Conservation (phyloP, 768 basidiomycete genomes). For the Kwoniella europaea region DNA sequence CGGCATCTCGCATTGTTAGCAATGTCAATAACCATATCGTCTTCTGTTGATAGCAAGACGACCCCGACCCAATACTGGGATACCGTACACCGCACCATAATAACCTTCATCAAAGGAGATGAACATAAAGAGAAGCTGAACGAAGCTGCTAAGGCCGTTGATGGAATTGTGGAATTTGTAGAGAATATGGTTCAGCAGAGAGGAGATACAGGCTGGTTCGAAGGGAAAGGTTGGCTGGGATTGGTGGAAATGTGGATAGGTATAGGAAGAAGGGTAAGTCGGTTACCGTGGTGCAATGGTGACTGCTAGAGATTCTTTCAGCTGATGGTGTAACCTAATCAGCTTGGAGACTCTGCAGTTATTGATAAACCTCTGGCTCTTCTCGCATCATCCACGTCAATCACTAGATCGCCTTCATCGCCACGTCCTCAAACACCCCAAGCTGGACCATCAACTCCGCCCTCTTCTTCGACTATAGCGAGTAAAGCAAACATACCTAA, state of each 20-base stretch:
- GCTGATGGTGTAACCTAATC: background rate
- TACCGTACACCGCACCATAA: slow-evolving; percentile 14
- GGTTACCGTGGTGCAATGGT: background rate
- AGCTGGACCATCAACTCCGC: slow-evolving; percentile 11
- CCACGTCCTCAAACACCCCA: background rate
- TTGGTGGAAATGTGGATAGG: slow-evolving; percentile 50
- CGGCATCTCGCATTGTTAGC: slow-evolving; percentile 10
- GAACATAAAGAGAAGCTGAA: slow-evolving; percentile 8
- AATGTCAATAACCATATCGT: slow-evolving; percentile 16
- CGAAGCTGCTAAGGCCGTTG: slow-evolving; percentile 17
- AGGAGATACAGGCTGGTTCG: slow-evolving; percentile 36
- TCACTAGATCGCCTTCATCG: slow-evolving; percentile 1
- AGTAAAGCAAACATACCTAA: background rate
- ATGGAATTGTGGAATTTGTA: slow-evolving; percentile 30
- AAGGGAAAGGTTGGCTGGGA: slow-evolving; percentile 41
- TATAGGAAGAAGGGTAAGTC: slow-evolving; percentile 46
- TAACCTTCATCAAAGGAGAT: slow-evolving; percentile 12
- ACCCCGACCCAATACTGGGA: slow-evolving; percentile 38
- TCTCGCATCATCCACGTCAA: slow-evolving; percentile 12
- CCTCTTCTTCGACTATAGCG: slow-evolving; percentile 5
- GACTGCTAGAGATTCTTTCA: background rate
- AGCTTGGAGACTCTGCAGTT: slow-evolving; percentile 32
- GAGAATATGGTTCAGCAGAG: slow-evolving; percentile 19
- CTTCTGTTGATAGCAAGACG: slow-evolving; percentile 3
- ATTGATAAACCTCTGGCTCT: slow-evolving; percentile 42